phyloP scores from a whole-genome alignment of 1,139 yeast species.

The Casaregolazyma suthepensis region DNA sequence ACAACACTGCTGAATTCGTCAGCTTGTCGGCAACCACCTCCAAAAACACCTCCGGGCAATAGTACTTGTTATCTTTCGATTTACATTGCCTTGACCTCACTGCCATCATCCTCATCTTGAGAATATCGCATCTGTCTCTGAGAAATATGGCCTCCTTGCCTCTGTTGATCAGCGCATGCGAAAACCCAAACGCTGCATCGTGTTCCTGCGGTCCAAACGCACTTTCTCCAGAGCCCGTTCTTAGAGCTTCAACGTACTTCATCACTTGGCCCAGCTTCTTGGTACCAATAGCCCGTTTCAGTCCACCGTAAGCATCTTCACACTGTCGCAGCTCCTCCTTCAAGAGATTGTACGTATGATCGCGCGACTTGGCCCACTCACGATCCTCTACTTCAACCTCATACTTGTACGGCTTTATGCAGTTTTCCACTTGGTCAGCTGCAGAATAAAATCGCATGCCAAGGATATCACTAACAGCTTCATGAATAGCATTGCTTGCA shows the following conservation, averaged over 20 bases:
- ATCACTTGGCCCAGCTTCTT: constrained; percentile 78
- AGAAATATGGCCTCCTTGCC: constrained; percentile 87
- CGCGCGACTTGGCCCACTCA: constrained; percentile 83
- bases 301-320: constrained; percentile 52
- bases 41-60: constrained; percentile 90
- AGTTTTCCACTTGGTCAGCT: constrained; percentile 96
- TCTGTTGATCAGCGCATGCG: constrained; percentile 55
- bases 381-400: constrained; percentile 94
- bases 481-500: constrained; percentile 73
- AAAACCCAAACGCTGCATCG: constrained; percentile 71
- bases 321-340: constrained; percentile 86
- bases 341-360: constrained; percentile 64
- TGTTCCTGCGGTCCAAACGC: constrained; percentile 18
- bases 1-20: constrained; percentile 87
- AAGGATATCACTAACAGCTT: constrained; percentile 77
- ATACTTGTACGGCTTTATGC: constrained; percentile 95
- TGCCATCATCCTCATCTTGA: constrained; percentile 70
- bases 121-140: constrained; percentile 63
- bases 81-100: constrained; percentile 73
- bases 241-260: constrained; percentile 53
- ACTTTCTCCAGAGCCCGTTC: constrained; percentile 26
- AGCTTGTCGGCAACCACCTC: constrained; percentile 90
- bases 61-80: constrained; percentile 71
- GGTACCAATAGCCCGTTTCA: constrained; percentile 73
- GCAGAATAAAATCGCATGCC: constrained; percentile 79